Evolutionary conservation across 129 eudicot genomes (phyloP).

Genomic region (Flaveria ramosissima): DNA sequence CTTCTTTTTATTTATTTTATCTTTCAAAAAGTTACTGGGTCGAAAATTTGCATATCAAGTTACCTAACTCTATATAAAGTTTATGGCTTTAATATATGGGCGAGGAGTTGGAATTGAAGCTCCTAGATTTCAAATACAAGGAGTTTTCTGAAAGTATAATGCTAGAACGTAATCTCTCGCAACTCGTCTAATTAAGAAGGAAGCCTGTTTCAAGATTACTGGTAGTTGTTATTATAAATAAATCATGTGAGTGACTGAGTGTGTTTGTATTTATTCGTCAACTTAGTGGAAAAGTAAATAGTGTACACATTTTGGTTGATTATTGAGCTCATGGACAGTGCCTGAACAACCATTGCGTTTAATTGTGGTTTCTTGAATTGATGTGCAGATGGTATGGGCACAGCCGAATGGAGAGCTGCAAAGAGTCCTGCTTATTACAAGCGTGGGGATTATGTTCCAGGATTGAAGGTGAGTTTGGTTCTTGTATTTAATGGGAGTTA

Average conservation of each 20-base stretch:
- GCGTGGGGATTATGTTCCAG: constrained; percentile 99
- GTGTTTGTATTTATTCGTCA: neutral
- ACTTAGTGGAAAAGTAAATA: neutral
- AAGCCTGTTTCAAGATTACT: neutral
- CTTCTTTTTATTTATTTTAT: too few relatives aligned
- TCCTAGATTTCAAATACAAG: neutral
- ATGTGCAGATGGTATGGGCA: constrained; percentile 95
- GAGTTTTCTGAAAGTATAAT: neutral
- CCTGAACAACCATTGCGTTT: neutral
- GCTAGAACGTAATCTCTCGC: neutral
- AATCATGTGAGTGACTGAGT: neutral
- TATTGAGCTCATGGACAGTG: neutral
- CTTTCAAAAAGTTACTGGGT: neutral
- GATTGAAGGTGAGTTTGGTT: constrained; percentile 66
- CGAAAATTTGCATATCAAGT: neutral
- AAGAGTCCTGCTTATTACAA: constrained; percentile 96
- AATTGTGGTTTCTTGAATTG: constrained; percentile 30
- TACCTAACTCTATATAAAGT: neutral
- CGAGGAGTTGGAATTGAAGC: constrained; percentile 13
- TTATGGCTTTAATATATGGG: constrained; percentile 1
- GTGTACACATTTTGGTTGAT: neutral
- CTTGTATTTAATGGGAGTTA: neutral
- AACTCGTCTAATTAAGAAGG: constrained; percentile 12
- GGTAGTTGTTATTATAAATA: neutral
- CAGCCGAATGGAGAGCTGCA: constrained; percentile 99